Conservation (phyloP, 371 early-diverging fungal species). For the Rhizopus stolonifer region DNA sequence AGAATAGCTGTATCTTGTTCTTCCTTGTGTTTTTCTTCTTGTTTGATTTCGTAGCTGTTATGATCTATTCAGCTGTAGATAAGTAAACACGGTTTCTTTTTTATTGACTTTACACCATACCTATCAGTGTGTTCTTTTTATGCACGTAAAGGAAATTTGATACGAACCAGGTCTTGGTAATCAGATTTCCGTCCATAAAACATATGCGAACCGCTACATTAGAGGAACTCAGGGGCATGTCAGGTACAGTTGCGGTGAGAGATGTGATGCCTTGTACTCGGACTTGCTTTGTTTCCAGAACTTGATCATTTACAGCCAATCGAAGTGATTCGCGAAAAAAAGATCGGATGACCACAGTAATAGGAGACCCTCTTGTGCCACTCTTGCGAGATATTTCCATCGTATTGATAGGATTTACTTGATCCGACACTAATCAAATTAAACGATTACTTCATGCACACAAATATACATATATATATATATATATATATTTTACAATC, state of each 20-base stretch:
- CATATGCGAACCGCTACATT: conserved; percentile 30
- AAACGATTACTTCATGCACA: too few species aligned
- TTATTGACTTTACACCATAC: too few species aligned
- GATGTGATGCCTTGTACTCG: conserved; percentile 30
- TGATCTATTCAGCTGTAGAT: too few species aligned
- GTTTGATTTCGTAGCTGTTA: too few species aligned
- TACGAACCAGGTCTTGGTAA: conserved; percentile 29
- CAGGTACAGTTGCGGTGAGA: conserved; percentile 28
- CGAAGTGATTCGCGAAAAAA: conserved; percentile 10
- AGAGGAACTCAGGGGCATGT: not conserved
- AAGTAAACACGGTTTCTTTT: too few species aligned
- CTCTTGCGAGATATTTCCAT: too few species aligned
- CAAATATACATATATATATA: too few species aligned
- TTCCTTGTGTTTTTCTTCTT: too few species aligned
- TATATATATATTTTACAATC: too few species aligned
- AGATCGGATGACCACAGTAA: conserved; percentile 19
- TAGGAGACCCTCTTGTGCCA: conserved; percentile 8
- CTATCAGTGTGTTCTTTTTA: not conserved
- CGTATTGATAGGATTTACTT: too few species aligned
- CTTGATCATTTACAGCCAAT: conserved; percentile 32
- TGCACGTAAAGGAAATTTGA: conserved; percentile 29
- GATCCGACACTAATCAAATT: too few species aligned
- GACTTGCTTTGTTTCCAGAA: conserved; percentile 38
- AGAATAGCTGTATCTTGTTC: too few species aligned
- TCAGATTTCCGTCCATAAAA: conserved; percentile 23